A percentile compares a stretch with the other conserved stretches of the same genome.
Conservation (phyloP, 495 filamentous ascomycete species). For the Aspergillus haitiensis region DNA sequence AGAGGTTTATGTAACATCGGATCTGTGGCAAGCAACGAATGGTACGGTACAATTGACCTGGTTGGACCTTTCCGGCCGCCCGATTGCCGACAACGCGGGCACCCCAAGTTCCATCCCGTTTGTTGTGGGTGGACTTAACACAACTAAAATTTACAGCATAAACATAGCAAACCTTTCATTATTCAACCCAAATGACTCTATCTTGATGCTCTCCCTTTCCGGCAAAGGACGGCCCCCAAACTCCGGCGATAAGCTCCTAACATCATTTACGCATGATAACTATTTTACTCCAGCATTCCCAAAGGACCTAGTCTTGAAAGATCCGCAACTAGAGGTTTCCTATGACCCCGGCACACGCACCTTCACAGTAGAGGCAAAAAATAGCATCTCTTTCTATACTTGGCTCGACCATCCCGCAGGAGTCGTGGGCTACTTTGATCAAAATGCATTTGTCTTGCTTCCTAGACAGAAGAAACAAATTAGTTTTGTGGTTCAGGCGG, state of each 20-base stretch:
- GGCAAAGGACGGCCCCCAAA: slow-evolving; percentile 58
- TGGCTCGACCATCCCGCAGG: slow-evolving; percentile 64
- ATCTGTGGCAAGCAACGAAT: slow-evolving; percentile 39
- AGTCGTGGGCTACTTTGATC: slow-evolving; percentile 58
- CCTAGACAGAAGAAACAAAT: slow-evolving; percentile 54
- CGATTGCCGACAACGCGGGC: slow-evolving; percentile 32
- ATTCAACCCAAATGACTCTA: slow-evolving; percentile 42
- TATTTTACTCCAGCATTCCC: slow-evolving; percentile 56
- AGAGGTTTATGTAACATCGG: slow-evolving; percentile 57
- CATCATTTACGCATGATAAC: slow-evolving; percentile 56
- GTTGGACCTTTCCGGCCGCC: slow-evolving; percentile 42
- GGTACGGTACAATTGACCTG: slow-evolving; percentile 42
- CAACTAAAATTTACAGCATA: slow-evolving; percentile 51
- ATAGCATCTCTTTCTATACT: slow-evolving; percentile 62
- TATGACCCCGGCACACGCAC: slow-evolving; percentile 36
- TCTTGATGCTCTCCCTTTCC: slow-evolving; percentile 57
- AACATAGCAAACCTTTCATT: slow-evolving; percentile 40
- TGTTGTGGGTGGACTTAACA: slow-evolving; percentile 60
- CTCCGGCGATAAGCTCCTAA: slow-evolving; percentile 28
- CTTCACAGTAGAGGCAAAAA: slow-evolving; percentile 59
- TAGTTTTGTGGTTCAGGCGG: slow-evolving; percentile 50
- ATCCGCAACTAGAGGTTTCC: slow-evolving; percentile 53
- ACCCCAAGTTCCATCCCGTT: slow-evolving; percentile 42
- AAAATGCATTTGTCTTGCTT: slow-evolving; percentile 59
- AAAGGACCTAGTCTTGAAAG: slow-evolving; percentile 52